Evolutionary conservation across 164 flowering plant species (phyloP), one percentile per base, ranked within the genome.

Genomic region (Protea cynaroides): DNA sequence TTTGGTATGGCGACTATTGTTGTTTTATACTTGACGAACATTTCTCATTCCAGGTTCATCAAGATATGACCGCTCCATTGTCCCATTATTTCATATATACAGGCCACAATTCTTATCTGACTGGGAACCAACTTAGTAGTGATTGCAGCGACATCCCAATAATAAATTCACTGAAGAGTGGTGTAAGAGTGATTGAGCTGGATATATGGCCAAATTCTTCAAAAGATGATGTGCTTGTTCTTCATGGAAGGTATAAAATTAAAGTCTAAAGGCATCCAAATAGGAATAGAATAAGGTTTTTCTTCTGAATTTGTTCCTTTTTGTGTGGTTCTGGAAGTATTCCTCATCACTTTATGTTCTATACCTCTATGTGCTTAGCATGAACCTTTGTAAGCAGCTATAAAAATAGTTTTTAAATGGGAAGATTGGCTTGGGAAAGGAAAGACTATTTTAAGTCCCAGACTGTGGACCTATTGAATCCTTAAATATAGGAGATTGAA

Each of bases 111-210:
- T 87, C 97, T 59, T 91, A 91, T 71, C 69, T 91, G 40, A 91
- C 93, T 10, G 97, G 96, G 64, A 91, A 91, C 67, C 97, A 91
- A 78, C 76, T 91, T 19, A 90, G 87, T 73, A 90, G 97, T 72
- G 88, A 85, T 49, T 79, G 91, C 71, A 91, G 97, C 43, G 88
- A 84, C 67, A 73, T 75, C 19, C 97, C 96, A 18, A 87, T 91
- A 47, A 77, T 82, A 34, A 76, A 79, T 69, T 89, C 95, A 22
- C 65, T 91, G 65, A 71, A 81, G 59, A 71, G 73, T 56, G 96
- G 96, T 52, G 91, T 91, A 10, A 79, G 91, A 71, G 97, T 81
- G 2, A 84, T 91, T 65, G 97, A 91, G 60, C 77, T 91, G 12
- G 97, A 91, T 71, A 19, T 91, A 59, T 91, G 97, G 96, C 97